Percentiles rank a stretch among this genome's conserved stretches.
Conservation (phyloP, 1,139 yeast genomes). For the Spathaspora sp. region DNA sequence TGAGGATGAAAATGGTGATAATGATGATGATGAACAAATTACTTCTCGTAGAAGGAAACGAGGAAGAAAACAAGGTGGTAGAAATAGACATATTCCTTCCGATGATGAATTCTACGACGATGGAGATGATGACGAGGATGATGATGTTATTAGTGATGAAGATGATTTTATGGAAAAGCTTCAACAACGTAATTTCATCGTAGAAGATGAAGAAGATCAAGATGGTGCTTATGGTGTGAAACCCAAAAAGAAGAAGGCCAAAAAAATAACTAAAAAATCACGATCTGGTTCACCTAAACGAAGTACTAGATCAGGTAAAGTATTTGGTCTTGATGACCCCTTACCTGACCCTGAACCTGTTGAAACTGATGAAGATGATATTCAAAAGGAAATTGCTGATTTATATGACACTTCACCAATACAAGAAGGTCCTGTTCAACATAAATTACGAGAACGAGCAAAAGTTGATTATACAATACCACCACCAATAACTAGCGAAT, state of each 20-base stretch:
- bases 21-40: constrained; percentile 26
- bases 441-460: constrained; percentile 75
- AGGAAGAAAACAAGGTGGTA: constrained; percentile 8
- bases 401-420: constrained; percentile 52
- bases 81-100: constrained; percentile 12
- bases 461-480: constrained; percentile 83
- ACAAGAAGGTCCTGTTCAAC: constrained; percentile 50
- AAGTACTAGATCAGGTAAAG: constrained; percentile 11
- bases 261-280: constrained; percentile 20
- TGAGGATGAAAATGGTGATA: constrained; percentile 32
- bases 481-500: constrained; percentile 67
- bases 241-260: constrained; percentile 15
- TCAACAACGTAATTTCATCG: constrained; percentile 36
- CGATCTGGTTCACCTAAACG: constrained; percentile 24
- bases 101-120: constrained; percentile 19
- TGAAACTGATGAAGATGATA: constrained; percentile 34
- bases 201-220: constrained; percentile 34
- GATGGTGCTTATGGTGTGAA: constrained; percentile 24
- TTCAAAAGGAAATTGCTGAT: constrained; percentile 53
- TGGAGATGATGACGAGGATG: constrained; percentile 23
- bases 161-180: constrained; percentile 32
- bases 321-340: not conserved
- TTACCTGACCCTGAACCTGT: not conserved
- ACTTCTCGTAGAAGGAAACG: constrained; percentile 15
- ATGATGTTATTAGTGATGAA: constrained; percentile 32